Evolutionary conservation across 2,329 filamentous ascomycete genomes (phyloP), one percentile per base, ranked within the genome.

Genomic region (Elsinoe arachidis): DNA sequence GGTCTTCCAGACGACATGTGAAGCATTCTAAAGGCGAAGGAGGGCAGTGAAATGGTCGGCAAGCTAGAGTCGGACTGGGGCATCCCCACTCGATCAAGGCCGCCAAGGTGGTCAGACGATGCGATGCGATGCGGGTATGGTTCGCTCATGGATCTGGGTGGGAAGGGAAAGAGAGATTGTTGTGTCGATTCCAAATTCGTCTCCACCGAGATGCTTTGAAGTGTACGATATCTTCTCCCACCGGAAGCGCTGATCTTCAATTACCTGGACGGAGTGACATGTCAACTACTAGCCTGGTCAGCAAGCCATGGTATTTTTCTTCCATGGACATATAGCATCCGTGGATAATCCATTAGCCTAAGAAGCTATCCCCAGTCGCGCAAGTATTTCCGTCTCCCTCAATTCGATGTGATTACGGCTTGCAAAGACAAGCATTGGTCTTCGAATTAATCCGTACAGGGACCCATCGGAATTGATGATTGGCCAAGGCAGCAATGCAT

Each of bases 31-130:
- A 19, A 37, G 46, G 26, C 26, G n/a, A 14, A 26, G 30, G 26
- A 35, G 46, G 30, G 26, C 21, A n/a, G 14, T 5, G n/a, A 51
- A 34, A 10, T 14, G 15, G 46, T 51, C 26, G 23, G 46, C 26
- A 15, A 35, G 33, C 17, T n/a, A 39, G 11, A 30, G 26, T 30
- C 26, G 26, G 33, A 35, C 49, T 53, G 39, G 49, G 49, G 49
- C 35, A 53, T 39, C 49, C 49, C 49, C 49, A 53, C 49, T 53
- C 33, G 14, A 35, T 39, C 17, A 21, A 30, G 49, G 49, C 34
- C 34, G 49, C 49, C 49, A 39, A 53, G 49, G 34, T 53, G 49
- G 49, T 53, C 49, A 53, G 49, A 39, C 35, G 49, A 53, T 5
- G 26, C 49, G 34, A 26, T 10, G 17, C n/a, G n/a, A n/a, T n/a